These are phyloP conservation scores for Przewalskia tangutica DNA, from an alignment of 257 asterid genomes.

Conservation along the genomic window DNA sequence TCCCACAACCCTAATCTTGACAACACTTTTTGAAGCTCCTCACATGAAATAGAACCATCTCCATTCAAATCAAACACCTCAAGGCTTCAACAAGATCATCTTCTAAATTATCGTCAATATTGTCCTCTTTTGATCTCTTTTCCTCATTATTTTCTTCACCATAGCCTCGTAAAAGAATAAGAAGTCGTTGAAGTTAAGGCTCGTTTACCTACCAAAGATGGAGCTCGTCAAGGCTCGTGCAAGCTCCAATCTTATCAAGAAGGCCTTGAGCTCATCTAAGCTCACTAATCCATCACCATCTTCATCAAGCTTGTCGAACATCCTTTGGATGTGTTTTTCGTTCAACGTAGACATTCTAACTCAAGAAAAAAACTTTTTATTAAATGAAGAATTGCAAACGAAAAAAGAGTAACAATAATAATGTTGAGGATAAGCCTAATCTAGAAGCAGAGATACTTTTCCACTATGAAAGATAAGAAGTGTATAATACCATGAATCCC, in stretches of 20 bases:
- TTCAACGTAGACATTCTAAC: neutral
- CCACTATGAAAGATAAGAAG: too few species aligned
- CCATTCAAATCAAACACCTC: constrained; percentile 24
- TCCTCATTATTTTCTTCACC: constrained; percentile 6
- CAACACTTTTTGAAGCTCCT: constrained; percentile 20
- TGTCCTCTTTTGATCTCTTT: neutral
- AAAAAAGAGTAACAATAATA: neutral
- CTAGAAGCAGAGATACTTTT: too few species aligned
- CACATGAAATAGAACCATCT: constrained; percentile 25
- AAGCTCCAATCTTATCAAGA: constrained; percentile 13
- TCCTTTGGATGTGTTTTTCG: neutral
- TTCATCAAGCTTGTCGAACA: constrained; percentile 19
- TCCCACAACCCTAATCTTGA: constrained; percentile 28
- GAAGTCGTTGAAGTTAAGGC: constrained; percentile 23
- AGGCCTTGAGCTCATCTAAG: constrained; percentile 15
- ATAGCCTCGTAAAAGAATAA: constrained; percentile 13
- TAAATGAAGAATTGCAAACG: neutral
- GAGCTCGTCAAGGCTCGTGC: constrained; percentile 16
- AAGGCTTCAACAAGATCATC: constrained; percentile 20
- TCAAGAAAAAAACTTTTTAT: neutral
- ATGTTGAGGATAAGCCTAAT: too few species aligned
- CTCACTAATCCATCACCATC: constrained; percentile 26
- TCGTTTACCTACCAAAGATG: constrained; percentile 9
- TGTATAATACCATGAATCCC: too few species aligned
- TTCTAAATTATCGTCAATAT: neutral